phyloP scores from a whole-genome alignment of 768 basidiomycete genomes.

The Lactarius tabidus region DNA sequence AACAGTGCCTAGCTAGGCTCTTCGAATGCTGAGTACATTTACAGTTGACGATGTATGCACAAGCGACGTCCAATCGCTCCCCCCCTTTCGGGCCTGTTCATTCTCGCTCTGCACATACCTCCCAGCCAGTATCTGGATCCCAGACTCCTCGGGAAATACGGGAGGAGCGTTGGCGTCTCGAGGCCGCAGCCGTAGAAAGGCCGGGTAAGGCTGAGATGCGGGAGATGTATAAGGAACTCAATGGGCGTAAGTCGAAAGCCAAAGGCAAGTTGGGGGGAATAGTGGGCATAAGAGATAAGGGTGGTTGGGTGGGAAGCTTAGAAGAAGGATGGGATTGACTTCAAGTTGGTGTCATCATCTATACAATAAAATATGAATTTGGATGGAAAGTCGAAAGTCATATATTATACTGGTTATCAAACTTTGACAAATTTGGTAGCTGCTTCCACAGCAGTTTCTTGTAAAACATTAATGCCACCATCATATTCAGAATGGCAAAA shows the following conservation, averaged over 20 bases:
- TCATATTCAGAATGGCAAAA: no score
- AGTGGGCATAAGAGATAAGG: constrained; percentile 63
- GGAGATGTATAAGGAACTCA: constrained; percentile 86
- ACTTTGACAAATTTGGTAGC: no score
- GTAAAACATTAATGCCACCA: no score
- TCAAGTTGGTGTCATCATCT: no score
- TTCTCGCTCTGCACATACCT: constrained; percentile 42
- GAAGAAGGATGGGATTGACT: constrained; percentile 33
- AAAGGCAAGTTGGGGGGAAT: constrained; percentile 71
- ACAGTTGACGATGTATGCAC: constrained; percentile 13
- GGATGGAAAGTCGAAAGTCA: no score
- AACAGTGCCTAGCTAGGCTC: not conserved
- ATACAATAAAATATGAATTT: no score
- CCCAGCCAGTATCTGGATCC: constrained; percentile 52
- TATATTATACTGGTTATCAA: no score
- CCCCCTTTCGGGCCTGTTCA: constrained; percentile 38
- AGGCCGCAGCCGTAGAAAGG: constrained; percentile 46
- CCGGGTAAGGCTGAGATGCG: constrained; percentile 85
- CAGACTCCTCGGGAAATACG: constrained; percentile 76
- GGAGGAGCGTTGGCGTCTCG: constrained; percentile 69
- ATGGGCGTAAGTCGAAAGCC: constrained; percentile 71
- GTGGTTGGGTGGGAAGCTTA: constrained; percentile 56
- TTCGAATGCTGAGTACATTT: not conserved
- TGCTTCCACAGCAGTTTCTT: no score
- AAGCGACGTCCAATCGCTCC: constrained; percentile 31